These are phyloP conservation scores for Porphyrellus sp. DNA, from an alignment of 1,284 basidiomycete genomes.

Conservation along the genomic window DNA sequence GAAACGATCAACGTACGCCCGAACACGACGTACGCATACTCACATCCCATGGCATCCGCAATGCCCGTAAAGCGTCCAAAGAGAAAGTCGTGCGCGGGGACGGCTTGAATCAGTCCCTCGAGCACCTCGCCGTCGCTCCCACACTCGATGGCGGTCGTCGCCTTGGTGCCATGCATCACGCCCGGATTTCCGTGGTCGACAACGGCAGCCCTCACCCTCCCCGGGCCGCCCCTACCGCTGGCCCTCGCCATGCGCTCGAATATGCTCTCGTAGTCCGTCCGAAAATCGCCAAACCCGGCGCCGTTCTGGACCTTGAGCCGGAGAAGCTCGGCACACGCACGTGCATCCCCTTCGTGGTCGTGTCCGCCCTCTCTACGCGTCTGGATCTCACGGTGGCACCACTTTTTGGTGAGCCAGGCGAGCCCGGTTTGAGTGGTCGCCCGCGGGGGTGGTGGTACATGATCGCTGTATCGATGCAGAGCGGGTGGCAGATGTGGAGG, in stretches of 20 bases:
- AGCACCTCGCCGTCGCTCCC: slow-evolving; percentile 73
- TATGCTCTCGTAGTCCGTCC: slow-evolving; percentile 79
- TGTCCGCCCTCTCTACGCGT: slow-evolving; percentile 75
- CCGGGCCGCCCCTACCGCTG: slow-evolving; percentile 42
- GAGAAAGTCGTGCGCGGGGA: slow-evolving; percentile 71
- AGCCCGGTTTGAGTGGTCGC: slow-evolving; percentile 84
- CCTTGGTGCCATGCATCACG: slow-evolving; percentile 80
- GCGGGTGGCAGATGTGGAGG: slow-evolving; percentile 77
- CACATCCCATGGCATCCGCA: slow-evolving; percentile 76
- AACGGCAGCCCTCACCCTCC: slow-evolving; percentile 58
- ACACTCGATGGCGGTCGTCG: slow-evolving; percentile 71
- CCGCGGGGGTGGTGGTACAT: slow-evolving; percentile 88
- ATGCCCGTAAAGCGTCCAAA: slow-evolving; percentile 81
- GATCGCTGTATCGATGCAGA: slow-evolving; percentile 87
- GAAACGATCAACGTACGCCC: background rate
- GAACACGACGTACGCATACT: slow-evolving; percentile 31
- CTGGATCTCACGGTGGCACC: slow-evolving; percentile 86
- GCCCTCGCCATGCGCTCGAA: slow-evolving; percentile 76
- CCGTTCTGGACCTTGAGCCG: slow-evolving; percentile 77
- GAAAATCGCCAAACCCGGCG: slow-evolving; percentile 82
- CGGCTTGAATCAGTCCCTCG: slow-evolving; percentile 55
- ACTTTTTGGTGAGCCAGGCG: slow-evolving; percentile 90
- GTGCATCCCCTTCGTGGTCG: slow-evolving; percentile 89
- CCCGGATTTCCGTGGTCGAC: slow-evolving; percentile 83
- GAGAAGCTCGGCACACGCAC: slow-evolving; percentile 80